Base-by-base conservation (phyloP, 805 yeast species). In the Henningerozyma blattae region DNA sequence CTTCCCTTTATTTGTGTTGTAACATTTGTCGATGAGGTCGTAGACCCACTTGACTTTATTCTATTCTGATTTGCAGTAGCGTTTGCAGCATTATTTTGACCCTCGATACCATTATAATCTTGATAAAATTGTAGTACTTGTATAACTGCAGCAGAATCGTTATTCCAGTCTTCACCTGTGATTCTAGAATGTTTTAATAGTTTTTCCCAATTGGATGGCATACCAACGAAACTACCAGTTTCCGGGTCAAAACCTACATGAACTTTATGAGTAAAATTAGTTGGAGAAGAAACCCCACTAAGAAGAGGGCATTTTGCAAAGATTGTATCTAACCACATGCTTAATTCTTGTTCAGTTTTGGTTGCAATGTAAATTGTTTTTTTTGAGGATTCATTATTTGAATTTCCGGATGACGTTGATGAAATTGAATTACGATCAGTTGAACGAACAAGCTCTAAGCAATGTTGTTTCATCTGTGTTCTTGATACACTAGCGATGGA, bases 131-230 rank as follows among this genome's bases (percentile, higher is more conserved):
- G 87, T 35, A 85, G 76, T 24, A 84, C 93, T 50, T 85, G 94
- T 61, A 82, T 81, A 15, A 91, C 95, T 0, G 95, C 97, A 48
- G 84, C 87, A 0, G 98, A 96, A 55, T 91, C 87, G 43, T 81
- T 83, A 49, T 80, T 75, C 70, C 87, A 91, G 50, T 91, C 99
- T 46, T 79, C 89, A 39, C 76, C 77, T 3, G 95, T 82, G 43
- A 91, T 86, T 35, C 95, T 89, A 36, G 91, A 82, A 16, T 86
- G 86, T 31, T 78, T 72, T 31, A 91, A 68, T 29, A 87, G 65
- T 44, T 77, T 71, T 43, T 85, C 89, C 98, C 98, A 91, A 44
- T 85, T 91, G 12, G 77, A 77, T 2, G 98, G 99, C 44, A 91
- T 69, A 4, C 96, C 98, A 1, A 93, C 85, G 56, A 81, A 87